A percentile compares a stretch with the other conserved stretches of the same genome.
These are phyloP conservation scores for Elasticomyces elasticus DNA, from an alignment of 495 filamentous ascomycete species.

Conservation along the genomic window DNA sequence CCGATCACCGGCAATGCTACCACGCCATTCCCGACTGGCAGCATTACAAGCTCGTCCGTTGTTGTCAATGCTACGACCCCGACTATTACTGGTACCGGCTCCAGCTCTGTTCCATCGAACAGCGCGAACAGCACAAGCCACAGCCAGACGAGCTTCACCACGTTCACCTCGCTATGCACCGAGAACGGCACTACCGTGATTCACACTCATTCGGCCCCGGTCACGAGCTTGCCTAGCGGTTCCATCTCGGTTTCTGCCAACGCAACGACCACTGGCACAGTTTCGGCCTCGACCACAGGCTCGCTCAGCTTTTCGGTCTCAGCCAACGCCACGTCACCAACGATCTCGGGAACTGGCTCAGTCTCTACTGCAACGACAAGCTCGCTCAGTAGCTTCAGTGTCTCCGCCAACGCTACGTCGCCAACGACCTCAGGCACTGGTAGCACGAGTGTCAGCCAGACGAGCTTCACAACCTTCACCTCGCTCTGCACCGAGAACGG, in stretches of 20 bases:
- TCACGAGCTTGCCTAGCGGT: not conserved
- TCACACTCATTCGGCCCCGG: not conserved
- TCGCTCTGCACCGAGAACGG: not conserved
- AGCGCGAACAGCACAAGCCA: not conserved
- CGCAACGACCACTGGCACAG: not conserved
- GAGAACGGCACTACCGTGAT: not conserved
- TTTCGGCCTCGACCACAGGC: not conserved
- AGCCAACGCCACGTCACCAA: conserved; percentile 2
- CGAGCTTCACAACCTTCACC: conserved; percentile 1
- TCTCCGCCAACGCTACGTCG: conserved; percentile 2
- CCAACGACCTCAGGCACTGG: not conserved
- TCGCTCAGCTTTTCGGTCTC: not conserved
- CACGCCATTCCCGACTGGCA: not conserved
- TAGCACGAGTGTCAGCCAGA: not conserved
- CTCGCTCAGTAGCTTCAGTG: not conserved
- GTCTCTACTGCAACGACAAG: not conserved
- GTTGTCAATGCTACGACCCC: not conserved
- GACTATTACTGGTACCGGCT: not conserved
- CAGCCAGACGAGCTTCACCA: not conserved
- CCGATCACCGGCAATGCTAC: not conserved
- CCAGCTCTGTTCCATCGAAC: not conserved
- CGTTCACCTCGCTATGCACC: not conserved
- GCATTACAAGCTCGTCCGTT: not conserved
- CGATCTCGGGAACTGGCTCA: not conserved
- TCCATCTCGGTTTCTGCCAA: not conserved